A percentile compares a stretch with the other conserved stretches of the same genome.
phyloP scores from a whole-genome alignment of 1,284 basidiomycete genomes.

The Microbotryum intermedium region DNA sequence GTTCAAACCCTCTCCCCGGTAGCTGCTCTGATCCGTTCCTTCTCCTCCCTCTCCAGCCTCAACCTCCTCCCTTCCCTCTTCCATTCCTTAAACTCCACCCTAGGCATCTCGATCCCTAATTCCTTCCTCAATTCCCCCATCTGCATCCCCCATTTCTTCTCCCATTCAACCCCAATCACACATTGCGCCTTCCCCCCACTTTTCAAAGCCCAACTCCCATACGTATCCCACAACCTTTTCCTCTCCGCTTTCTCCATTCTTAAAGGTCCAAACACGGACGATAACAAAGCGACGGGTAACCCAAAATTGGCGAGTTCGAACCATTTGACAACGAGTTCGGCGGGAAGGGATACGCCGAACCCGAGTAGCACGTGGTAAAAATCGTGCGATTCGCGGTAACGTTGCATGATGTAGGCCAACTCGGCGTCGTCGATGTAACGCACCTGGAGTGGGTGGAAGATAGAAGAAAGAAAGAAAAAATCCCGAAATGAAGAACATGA shows the following conservation, averaged over 20 bases:
- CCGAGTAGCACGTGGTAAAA: constrained; percentile 85
- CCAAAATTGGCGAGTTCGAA: constrained; percentile 91
- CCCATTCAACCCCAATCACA: constrained; percentile 90
- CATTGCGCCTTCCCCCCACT: constrained; percentile 59
- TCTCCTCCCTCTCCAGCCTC: constrained; percentile 30
- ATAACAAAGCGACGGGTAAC: constrained; percentile 77
- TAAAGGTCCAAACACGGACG: constrained; percentile 59
- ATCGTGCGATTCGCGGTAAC: constrained; percentile 96
- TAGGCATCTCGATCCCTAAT: constrained; percentile 54
- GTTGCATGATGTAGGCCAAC: constrained; percentile 92
- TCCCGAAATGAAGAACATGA: no score
- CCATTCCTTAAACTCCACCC: constrained; percentile 42
- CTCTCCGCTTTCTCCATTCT: constrained; percentile 48
- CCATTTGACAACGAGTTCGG: constrained; percentile 91
- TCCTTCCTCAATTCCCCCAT: constrained; percentile 69
- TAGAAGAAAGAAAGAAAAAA: no score
- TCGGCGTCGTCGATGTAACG: constrained; percentile 89
- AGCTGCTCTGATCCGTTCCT: no score
- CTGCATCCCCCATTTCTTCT: constrained; percentile 81
- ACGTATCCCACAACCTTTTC: constrained; percentile 56
- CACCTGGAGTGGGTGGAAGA: constrained; percentile 49
- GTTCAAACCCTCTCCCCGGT: no score
- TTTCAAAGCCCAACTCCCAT: constrained; percentile 80
- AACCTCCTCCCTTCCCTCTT: constrained; percentile 39
- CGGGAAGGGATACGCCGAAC: constrained; percentile 79